Base-by-base conservation (phyloP, 768 basidiomycete species). In the Fibroporia radiculosa region DNA sequence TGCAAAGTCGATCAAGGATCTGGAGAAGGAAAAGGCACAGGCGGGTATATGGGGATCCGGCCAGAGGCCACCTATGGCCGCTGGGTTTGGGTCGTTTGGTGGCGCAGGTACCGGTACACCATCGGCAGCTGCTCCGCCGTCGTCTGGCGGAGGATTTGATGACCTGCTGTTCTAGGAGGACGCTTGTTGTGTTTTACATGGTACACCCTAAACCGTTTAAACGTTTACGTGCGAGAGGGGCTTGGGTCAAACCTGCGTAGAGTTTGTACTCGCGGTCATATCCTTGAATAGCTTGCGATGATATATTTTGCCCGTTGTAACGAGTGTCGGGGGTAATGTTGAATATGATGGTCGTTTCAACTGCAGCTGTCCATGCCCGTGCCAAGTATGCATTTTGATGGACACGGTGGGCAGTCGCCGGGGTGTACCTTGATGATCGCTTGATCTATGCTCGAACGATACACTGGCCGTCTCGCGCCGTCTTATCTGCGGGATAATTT, bases 1-100 rank as follows among this genome's bases (percentile, higher is more conserved):
- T 3, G 55, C 47, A 59, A 29, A 92, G 71, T 86, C 83, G 34
- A 93, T 95, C 57, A 85, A 85, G 63, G 92, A 91, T 56, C 60
- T 96, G 51, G 86, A 90, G 66, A 82, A 78, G 66, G 92, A 95
- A 68, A 92, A 93, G 69, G 75, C 81, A 2, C 76, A 75, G 59
- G 80, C 82, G 18, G 78, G 77, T 8, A 75, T 96, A 26, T 96
- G 93, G 93, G 88, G 84, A 3, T 47, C 56, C 2, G 53, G 52
- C 32, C 54, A 52, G 50, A 55, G 53, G 39, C 48, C 53, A n/a
- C 39, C 45, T 44, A 55, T 57, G 35, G 40, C 52, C 4, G 56
- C 55, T 4, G 57, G 49, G 7, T 61, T 63, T 26, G 62, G 60
- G 2, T 52, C 62, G 10, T 61, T 62, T 25, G 56, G 49, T 11